Evolutionary conservation across 192 early-diverging fungal species (phyloP), one percentile per base, ranked within the genome.

Genomic region (Anaeromyces robustus): DNA sequence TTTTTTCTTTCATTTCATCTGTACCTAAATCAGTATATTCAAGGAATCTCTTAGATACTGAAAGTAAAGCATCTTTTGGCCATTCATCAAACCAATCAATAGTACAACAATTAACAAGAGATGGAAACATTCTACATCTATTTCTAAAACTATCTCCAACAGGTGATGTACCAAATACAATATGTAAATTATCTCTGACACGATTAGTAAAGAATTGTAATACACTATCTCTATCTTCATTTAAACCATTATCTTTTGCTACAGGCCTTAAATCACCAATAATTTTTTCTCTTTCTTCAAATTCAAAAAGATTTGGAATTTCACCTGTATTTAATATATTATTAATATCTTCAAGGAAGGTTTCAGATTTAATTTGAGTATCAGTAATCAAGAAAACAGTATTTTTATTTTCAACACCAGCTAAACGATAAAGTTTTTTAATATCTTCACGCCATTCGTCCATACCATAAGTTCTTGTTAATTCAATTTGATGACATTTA

Each of bases 11-110:
- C 88, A 89, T 87, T 18, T 86, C 87, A 80, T 90, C 88, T 0
- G 87, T 85, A 26, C 89, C 89, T 17, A 90, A 83, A 77, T 90
- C 89, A 4, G 89, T 88, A 84, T 88, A 90, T 81, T 90, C 88
- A 34, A 90, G 84, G 81, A 90, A 90, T 30, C 86, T 80, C 43
- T 80, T 79, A 16, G 89, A 90, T 28, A 90, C 89, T 7, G 89
- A 89, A 12, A 89, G 80, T 77, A 90, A 83, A 11, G 89, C 89
- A 34, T 90, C 89, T 29, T 80, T 82, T 30, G 89, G 89, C 89
- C 89, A 90, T 82, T 89, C 89, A 80, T 90, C 89, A 77, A 90
- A 90, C 89, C 89, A 90, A 81, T 89, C 89, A 32, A 90, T 90
- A 16, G 89, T 89, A 81, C 88, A 90, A 84, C 89, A 89, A 80